Evolutionary conservation across 345 rosid species (phyloP).

Genomic region (Alliaria petiolata): DNA sequence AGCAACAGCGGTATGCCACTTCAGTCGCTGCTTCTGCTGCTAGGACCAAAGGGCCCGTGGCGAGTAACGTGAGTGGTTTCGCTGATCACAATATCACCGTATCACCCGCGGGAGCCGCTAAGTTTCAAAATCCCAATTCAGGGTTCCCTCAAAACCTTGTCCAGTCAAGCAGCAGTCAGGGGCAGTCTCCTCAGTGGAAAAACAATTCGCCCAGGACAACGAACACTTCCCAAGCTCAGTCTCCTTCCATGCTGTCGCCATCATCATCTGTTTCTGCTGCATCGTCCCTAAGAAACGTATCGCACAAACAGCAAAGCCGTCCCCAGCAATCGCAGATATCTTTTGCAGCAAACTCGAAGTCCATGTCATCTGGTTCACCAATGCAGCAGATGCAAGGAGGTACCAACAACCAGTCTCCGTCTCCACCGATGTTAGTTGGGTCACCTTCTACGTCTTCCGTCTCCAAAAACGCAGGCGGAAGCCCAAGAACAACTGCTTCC

Average conservation of each 20-base stretch:
- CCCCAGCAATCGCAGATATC: slow-evolving; percentile 65
- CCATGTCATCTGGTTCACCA: slow-evolving; percentile 48
- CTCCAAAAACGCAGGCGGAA: slow-evolving; percentile 85
- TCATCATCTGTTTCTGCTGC: slow-evolving; percentile 45
- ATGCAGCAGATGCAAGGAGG: slow-evolving; percentile 40
- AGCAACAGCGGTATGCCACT: slow-evolving; percentile 63
- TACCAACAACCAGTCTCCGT: slow-evolving; percentile 49
- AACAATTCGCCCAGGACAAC: slow-evolving; percentile 51
- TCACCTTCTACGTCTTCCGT: slow-evolving; percentile 82
- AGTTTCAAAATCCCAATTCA: slow-evolving; percentile 54
- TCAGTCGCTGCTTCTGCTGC: slow-evolving; percentile 58
- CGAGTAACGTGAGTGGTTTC: slow-evolving; percentile 61
- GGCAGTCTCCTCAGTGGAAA: slow-evolving; percentile 87
- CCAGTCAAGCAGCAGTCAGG: slow-evolving; percentile 56
- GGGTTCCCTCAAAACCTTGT: slow-evolving; percentile 70
- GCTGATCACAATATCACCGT: slow-evolving; percentile 57
- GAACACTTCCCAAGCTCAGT: slow-evolving; percentile 44
- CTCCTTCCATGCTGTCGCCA: slow-evolving; percentile 43
- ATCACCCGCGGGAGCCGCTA: slow-evolving; percentile 51
- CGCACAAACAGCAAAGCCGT: slow-evolving; percentile 75
- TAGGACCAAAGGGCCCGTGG: slow-evolving; percentile 56
- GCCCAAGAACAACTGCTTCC: slow-evolving; percentile 73
- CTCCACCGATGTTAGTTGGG: slow-evolving; percentile 65
- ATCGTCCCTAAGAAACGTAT: slow-evolving; percentile 50
- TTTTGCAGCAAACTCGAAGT: slow-evolving; percentile 68